A percentile compares a stretch with the other conserved stretches of the same genome.
Conservation (phyloP, 208 protist genomes). For the Crithidia bombi region DNA sequence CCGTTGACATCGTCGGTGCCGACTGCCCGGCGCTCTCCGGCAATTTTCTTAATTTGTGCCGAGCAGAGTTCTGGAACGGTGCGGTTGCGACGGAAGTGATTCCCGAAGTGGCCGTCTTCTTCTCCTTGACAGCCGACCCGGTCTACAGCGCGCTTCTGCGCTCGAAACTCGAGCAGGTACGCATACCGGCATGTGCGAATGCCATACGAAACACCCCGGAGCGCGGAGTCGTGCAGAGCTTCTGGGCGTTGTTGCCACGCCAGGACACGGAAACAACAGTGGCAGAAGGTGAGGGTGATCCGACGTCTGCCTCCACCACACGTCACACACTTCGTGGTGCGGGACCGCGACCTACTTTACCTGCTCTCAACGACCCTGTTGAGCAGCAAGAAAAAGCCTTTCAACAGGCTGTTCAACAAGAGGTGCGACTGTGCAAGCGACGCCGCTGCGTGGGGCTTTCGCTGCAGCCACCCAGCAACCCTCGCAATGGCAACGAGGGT, state of each 20-base stretch:
- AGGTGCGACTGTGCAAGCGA: conserved; percentile 27
- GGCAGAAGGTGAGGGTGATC: not conserved
- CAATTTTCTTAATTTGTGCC: conserved; percentile 73
- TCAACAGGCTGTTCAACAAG: conserved; percentile 20
- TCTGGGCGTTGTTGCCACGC: conserved; percentile 18
- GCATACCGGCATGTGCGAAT: not conserved
- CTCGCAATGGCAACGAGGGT: not conserved
- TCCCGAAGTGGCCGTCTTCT: conserved; percentile 68
- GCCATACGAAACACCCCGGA: not conserved
- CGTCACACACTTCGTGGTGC: not conserved
- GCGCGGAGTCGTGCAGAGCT: not conserved
- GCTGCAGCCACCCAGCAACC: not conserved
- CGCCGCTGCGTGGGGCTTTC: conserved; percentile 24
- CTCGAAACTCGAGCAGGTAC: not conserved
- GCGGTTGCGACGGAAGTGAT: conserved; percentile 66
- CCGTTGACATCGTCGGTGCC: conserved; percentile 68
- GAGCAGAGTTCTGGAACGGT: conserved; percentile 69
- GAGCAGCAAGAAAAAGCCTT: conserved; percentile 16
- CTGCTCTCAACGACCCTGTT: conserved; percentile 4
- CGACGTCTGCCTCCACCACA: not conserved
- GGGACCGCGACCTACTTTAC: not conserved
- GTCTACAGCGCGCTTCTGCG: conserved; percentile 13
- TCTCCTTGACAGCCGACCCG: conserved; percentile 47
- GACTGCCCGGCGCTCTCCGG: conserved; percentile 65
- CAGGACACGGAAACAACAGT: not conserved